phyloP scores from a whole-genome alignment of 306 rosid species.

The Gillenia trifoliata region DNA sequence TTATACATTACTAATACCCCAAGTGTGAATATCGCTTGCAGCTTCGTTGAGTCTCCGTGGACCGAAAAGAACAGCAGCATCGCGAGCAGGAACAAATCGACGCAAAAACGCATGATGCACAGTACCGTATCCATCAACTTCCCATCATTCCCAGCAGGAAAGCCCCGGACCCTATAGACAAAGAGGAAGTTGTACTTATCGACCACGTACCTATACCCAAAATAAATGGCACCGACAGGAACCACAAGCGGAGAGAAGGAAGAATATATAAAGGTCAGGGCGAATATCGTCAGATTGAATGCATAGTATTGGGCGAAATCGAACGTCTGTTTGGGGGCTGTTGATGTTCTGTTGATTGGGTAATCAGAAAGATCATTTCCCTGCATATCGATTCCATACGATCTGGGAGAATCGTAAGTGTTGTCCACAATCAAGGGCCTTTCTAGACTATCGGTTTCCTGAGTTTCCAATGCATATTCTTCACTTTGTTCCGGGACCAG shows the following conservation, averaged over 20 bases:
- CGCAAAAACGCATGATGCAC: constrained; percentile 85
- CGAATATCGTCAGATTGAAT: constrained; percentile 84
- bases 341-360: constrained; percentile 73
- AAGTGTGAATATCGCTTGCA: constrained; percentile 95
- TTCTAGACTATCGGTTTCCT: constrained; percentile 58
- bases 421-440: constrained; percentile 55
- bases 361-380: constrained; percentile 78
- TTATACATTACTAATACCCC: constrained; percentile 69
- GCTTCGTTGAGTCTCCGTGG: constrained; percentile 84
- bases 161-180: constrained; percentile 83
- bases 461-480: constrained; percentile 75
- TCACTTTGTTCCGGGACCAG: constrained; percentile 88
- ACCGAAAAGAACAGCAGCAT: constrained; percentile 95
- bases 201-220: constrained; percentile 90
- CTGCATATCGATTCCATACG: constrained; percentile 37
- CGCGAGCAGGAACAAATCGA: constrained; percentile 71
- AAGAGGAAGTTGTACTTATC: constrained; percentile 95
- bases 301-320: constrained; percentile 98
- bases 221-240: constrained; percentile 84
- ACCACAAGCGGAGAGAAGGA: constrained; percentile 89
- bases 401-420: constrained; percentile 44
- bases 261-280: constrained; percentile 81
- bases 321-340: constrained; percentile 81
- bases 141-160: constrained; percentile 97
- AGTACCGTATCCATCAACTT: constrained; percentile 85